phyloP scores from a whole-genome alignment of 129 eudicot genomes.

The Escallonia rubra region DNA sequence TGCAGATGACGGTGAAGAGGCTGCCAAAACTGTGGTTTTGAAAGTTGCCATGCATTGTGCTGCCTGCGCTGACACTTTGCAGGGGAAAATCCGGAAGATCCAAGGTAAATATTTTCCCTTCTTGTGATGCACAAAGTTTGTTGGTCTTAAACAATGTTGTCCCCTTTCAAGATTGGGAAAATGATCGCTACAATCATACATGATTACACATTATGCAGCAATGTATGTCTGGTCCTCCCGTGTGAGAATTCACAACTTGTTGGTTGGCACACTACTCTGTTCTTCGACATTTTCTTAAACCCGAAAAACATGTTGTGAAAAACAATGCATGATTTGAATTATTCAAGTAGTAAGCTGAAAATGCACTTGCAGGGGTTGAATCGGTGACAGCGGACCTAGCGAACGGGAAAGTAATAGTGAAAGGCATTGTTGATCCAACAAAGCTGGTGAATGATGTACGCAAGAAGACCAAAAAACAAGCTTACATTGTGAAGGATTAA shows the following conservation, averaged over 20 bases:
- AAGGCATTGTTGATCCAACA: slow-evolving; percentile 60
- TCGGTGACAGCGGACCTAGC: slow-evolving; percentile 56
- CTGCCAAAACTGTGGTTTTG: slow-evolving; percentile 54
- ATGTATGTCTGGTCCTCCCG: not conserved
- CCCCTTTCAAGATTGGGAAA: not conserved
- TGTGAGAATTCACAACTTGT: too few species aligned
- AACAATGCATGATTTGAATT: too few species aligned
- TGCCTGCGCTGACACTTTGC: slow-evolving; percentile 72
- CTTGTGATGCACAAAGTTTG: not conserved
- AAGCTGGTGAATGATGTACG: slow-evolving; percentile 49
- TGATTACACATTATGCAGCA: not conserved
- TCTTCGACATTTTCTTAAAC: too few species aligned
- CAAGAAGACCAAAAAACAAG: slow-evolving; percentile 74
- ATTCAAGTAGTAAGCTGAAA: too few species aligned
- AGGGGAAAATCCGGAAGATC: slow-evolving; percentile 53
- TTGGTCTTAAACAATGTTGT: not conserved
- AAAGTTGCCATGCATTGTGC: slow-evolving; percentile 88
- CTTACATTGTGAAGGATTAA: slow-evolving; percentile 34
- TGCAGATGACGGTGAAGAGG: too few species aligned
- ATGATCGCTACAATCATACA: not conserved
- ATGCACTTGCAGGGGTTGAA: slow-evolving; percentile 53
- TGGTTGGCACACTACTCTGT: too few species aligned
- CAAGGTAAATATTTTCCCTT: slow-evolving; percentile 32
- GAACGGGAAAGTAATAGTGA: slow-evolving; percentile 57
- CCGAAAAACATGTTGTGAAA: too few species aligned